These are phyloP conservation scores for Nigrospora osmanthi DNA, from an alignment of 2,329 filamentous ascomycete genomes.

Conservation along the genomic window DNA sequence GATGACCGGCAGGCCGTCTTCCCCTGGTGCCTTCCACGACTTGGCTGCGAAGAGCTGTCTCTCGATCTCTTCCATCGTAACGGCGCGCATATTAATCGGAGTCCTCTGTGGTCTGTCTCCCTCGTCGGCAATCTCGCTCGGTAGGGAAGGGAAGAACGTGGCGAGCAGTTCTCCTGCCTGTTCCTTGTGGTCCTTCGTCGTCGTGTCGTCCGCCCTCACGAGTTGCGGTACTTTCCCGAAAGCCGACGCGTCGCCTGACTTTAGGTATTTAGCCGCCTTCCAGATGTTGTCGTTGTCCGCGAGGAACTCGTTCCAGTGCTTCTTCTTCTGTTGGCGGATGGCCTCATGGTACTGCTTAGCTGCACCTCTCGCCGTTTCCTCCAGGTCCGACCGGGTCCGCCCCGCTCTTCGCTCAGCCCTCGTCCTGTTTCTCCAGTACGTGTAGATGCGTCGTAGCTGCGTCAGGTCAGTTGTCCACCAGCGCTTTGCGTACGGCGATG, in stretches of 20 bases:
- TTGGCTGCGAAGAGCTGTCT: conserved; percentile 9
- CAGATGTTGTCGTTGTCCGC: conserved; percentile 18
- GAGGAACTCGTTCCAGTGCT: conserved; percentile 17
- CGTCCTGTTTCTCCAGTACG: conserved; percentile 18
- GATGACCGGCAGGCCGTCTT: conserved; percentile 8
- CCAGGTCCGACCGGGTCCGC: conserved; percentile 5
- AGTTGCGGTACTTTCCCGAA: conserved; percentile 16
- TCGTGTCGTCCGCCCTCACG: conserved; percentile 8
- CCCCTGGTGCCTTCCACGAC: conserved; percentile 12
- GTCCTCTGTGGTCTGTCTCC: conserved; percentile 7
- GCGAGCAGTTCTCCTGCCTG: conserved; percentile 11
- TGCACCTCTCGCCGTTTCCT: conserved; percentile 11
- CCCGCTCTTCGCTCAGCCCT: conserved; percentile 8
- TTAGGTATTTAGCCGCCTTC: conserved; percentile 19
- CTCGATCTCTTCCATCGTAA: conserved; percentile 13
- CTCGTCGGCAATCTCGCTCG: conserved; percentile 10
- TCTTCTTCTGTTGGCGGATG: conserved; percentile 16
- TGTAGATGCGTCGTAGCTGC: conserved; percentile 17
- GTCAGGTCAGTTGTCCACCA: conserved; percentile 21
- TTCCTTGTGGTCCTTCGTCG: conserved; percentile 6
- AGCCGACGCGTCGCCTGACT: conserved; percentile 9
- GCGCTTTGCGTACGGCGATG: conserved; percentile 17
- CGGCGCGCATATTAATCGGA: conserved; percentile 5
- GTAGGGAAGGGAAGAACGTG: conserved; percentile 8
- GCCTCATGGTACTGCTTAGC: conserved; percentile 16